Evolutionary conservation across 2,329 filamentous ascomycete species (phyloP).

Genomic region (Lojkania enalia): DNA sequence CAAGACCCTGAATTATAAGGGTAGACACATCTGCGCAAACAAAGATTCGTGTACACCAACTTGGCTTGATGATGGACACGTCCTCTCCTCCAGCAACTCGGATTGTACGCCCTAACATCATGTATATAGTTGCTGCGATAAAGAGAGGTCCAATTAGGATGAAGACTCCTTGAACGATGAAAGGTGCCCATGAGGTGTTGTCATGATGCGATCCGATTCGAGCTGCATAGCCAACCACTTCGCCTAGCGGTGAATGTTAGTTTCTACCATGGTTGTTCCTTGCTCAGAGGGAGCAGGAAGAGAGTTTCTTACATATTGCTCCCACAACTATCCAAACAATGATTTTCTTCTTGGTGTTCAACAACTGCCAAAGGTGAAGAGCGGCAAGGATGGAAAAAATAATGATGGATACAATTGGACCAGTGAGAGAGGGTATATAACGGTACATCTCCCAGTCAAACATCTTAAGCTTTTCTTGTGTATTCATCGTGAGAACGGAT

Average conservation of each 20-base stretch:
- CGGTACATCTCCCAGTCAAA: constrained; percentile 43
- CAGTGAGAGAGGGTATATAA: constrained; percentile 33
- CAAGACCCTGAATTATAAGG: constrained; percentile 34
- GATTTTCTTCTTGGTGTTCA: constrained; percentile 21
- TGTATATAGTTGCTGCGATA: constrained; percentile 53
- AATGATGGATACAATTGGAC: constrained; percentile 26
- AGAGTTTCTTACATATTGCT: constrained; percentile 29
- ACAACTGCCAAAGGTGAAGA: constrained; percentile 26
- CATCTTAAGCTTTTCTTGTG: too few relatives aligned
- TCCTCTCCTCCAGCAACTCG: constrained; percentile 28
- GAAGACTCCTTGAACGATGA: constrained; percentile 48
- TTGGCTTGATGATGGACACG: constrained; percentile 29
- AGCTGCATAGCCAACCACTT: constrained; percentile 47
- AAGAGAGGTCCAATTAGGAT: constrained; percentile 51
- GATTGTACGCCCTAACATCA: constrained; percentile 50
- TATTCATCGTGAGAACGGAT: too few relatives aligned
- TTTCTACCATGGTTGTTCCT: neutral
- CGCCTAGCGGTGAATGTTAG: constrained; percentile 29
- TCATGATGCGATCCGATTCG: constrained; percentile 44
- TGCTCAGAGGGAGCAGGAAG: too few relatives aligned
- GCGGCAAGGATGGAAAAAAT: constrained; percentile 28
- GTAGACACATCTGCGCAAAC: constrained; percentile 34
- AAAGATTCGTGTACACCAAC: constrained; percentile 36
- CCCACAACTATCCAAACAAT: constrained; percentile 34
- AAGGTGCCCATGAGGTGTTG: constrained; percentile 43